These are phyloP conservation scores for Setaria italica DNA, from an alignment of 202 grass and related monocot genomes.

Conservation along the genomic window DNA sequence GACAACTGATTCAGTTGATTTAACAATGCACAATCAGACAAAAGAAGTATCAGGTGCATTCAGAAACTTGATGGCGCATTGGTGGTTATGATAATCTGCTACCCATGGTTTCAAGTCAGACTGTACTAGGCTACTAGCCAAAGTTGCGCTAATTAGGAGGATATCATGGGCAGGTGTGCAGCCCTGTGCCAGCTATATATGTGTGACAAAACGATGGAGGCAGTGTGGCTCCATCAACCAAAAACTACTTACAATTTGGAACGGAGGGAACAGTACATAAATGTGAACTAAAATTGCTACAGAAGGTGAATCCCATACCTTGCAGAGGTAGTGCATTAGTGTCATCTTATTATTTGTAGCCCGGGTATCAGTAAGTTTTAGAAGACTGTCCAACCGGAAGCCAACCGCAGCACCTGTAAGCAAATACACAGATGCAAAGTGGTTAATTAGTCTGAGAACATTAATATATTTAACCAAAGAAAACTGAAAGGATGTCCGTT, in stretches of 20 bases:
- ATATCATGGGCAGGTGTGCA: too few species aligned
- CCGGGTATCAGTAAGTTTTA: conserved; percentile 99
- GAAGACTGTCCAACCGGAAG: conserved; percentile 94
- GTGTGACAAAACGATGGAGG: too few species aligned
- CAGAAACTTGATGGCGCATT: conserved; percentile 18
- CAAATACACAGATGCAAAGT: conserved; percentile 45
- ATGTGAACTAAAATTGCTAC: conserved; percentile 37
- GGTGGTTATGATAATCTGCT: conserved; percentile 4
- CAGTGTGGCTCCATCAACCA: too few species aligned
- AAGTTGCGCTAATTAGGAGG: background rate
- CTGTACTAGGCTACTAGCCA: background rate
- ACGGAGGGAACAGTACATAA: conserved; percentile 21
- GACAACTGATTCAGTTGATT: conserved; percentile 1
- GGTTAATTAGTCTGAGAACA: conserved; percentile 28
- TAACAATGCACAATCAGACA: conserved; percentile 15
- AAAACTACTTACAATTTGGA: background rate
- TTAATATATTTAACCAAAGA: background rate
- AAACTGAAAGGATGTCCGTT: conserved; percentile 1
- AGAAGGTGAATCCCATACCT: conserved; percentile 61
- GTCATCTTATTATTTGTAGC: conserved; percentile 99
- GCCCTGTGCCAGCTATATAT: too few species aligned
- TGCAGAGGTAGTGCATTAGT: conserved; percentile 97
- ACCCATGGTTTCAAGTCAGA: conserved; percentile 15
- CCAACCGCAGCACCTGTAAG: conserved; percentile 88
- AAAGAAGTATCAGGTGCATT: background rate